These are phyloP conservation scores for Coelastrella sp. DNA, from an alignment of 139 green algal species.

Conservation along the genomic window DNA sequence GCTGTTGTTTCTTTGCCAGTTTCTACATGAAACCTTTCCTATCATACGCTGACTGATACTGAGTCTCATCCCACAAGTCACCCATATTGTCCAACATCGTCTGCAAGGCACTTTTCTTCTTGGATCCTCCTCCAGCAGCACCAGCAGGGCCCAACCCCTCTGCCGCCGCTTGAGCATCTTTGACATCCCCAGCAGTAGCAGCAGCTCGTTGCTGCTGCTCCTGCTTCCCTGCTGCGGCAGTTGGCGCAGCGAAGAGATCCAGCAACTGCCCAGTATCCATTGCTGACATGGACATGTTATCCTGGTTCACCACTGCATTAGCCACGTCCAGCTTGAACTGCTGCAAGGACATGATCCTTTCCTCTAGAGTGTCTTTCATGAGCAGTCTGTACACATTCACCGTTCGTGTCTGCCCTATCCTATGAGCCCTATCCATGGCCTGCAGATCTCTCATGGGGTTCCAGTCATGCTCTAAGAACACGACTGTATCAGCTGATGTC, in stretches of 20 bases:
- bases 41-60: slow-evolving; percentile 92
- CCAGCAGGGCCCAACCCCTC: not conserved
- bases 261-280: slow-evolving; percentile 91
- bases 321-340: slow-evolving; percentile 97
- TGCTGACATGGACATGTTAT: slow-evolving; percentile 73
- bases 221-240: slow-evolving; percentile 21
- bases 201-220: not conserved
- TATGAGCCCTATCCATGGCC: slow-evolving; percentile 98
- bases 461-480: slow-evolving; percentile 99
- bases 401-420: slow-evolving; percentile 92
- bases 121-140: no score
- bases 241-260: slow-evolving; percentile 79
- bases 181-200: not conserved
- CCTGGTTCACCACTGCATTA: slow-evolving; percentile 82
- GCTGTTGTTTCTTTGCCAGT: slow-evolving; percentile 57
- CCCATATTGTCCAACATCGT: slow-evolving; percentile 81
- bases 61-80: slow-evolving; percentile 88
- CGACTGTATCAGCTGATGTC: slow-evolving; percentile 95
- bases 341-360: slow-evolving; percentile 93
- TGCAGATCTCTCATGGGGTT: slow-evolving; percentile 98
- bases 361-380: slow-evolving; percentile 76
- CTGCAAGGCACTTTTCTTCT: slow-evolving; percentile 63
- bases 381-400: slow-evolving; percentile 98
- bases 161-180: slow-evolving; percentile 17
- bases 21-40: slow-evolving; percentile 81